Base-by-base conservation (phyloP, 2,329 filamentous ascomycete species). In the Alternaria novae-zelandiae region DNA sequence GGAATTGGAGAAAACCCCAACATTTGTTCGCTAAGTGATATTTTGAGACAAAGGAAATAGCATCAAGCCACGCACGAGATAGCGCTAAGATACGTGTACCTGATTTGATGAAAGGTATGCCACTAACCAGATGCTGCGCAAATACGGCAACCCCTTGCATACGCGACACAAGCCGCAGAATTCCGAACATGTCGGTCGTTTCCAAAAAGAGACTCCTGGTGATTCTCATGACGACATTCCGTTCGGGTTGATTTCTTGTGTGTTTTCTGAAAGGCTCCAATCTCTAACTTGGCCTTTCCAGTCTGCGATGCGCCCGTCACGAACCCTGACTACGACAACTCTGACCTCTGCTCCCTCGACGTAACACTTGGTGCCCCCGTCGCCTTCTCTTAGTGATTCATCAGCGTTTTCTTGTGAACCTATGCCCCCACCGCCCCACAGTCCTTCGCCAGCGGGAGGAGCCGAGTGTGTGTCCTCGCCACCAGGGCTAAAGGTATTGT, bases 251-350 rank as follows among this genome's bases (percentile, higher is more conserved):
- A 43, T 11, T 55, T 46, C 17, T 23, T 44, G 58, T 6, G 23
- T n/a, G 44, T 36, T 20, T 30, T 57, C 51, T 20, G 58, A 56
- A 23, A 60, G 23, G 21, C 51, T 64, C 88, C 89, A 98, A 77
- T 98, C 95, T 72, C 91, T 88, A 5, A 98, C 93, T 13, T 89
- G 88, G n/a, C 96, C 95, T 83, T 97, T 97, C 91, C 92, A 97
- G 79, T 97, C 96, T 69, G 92, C 94, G 73, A 96, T 96, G 74
- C 94, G 87, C 53, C 96, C 94, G 77, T 94, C 92, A 72, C 86
- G 87, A 71, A 98, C 93, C 72, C 87, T 88, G 8, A 98, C 96
- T 6, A 95, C 87, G 32, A 98, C 93, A 7, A 97, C 94, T 53
- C 91, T 86, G 2, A 96, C 94, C 77, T 96, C 91, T 74, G 93